These are phyloP conservation scores for Phytophthora pseudosyringae DNA, from an alignment of 352 stramenopile species.

Conservation along the genomic window DNA sequence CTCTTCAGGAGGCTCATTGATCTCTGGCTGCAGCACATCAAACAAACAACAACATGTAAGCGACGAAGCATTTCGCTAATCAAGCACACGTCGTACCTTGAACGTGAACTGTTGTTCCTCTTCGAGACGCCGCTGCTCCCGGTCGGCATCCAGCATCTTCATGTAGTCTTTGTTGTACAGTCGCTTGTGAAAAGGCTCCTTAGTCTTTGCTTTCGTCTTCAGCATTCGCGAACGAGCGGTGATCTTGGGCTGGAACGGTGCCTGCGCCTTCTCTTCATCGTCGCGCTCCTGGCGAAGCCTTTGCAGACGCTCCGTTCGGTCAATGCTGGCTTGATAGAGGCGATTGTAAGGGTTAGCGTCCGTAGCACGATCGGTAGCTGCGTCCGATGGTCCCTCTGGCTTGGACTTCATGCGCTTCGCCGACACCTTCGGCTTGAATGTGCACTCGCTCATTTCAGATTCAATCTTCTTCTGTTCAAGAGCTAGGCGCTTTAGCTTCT, in stretches of 20 bases:
- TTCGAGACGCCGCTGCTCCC: slow-evolving; percentile 78
- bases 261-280: slow-evolving; percentile 58
- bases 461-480: slow-evolving; percentile 80
- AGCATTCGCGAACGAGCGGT: slow-evolving; percentile 29
- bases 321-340: slow-evolving; percentile 70
- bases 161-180: slow-evolving; percentile 83
- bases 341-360: slow-evolving; percentile 64
- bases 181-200: slow-evolving; percentile 76
- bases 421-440: slow-evolving; percentile 71
- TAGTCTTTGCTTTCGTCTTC: slow-evolving; percentile 37
- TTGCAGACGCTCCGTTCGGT: slow-evolving; percentile 63
- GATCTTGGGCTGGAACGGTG: slow-evolving; percentile 74
- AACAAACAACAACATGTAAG: slow-evolving; percentile 24
- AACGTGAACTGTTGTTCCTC: slow-evolving; percentile 75
- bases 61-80: slow-evolving; percentile 2
- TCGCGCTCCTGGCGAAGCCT: slow-evolving; percentile 72
- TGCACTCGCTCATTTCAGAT: slow-evolving; percentile 65
- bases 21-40: slow-evolving; percentile 52
- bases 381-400: slow-evolving; percentile 16
- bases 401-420: slow-evolving; percentile 52
- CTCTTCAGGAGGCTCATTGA: slow-evolving; percentile 56
- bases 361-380: slow-evolving; percentile 11
- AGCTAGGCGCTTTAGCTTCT: slow-evolving; percentile 72
- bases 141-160: slow-evolving; percentile 64
- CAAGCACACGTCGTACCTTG: slow-evolving; percentile 54